Evolutionary conservation across 305 asterid genomes (phyloP).

Genomic region (Andrographis paniculata): DNA sequence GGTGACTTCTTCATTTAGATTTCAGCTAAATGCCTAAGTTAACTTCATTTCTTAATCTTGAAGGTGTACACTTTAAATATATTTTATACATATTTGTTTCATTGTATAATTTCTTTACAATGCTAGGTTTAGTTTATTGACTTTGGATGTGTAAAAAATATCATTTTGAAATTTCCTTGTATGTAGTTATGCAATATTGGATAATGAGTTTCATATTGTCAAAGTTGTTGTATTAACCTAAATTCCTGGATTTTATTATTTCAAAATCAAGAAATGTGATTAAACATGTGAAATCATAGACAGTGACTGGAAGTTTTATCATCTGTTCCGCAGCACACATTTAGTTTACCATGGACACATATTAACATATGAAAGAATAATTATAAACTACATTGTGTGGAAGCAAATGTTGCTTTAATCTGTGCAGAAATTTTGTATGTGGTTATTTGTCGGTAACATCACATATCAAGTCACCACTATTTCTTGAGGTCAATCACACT

Average conservation of each 20-base stretch:
- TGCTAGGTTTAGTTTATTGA: slow-evolving; percentile 12
- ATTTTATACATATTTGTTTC: too few relatives aligned
- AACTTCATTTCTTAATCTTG: too few relatives aligned
- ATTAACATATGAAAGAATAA: slow-evolving; percentile 1
- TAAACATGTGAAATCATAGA: slow-evolving; percentile 9
- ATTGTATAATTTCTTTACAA: slow-evolving; percentile 5
- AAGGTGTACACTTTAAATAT: too few relatives aligned
- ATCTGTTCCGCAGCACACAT: slow-evolving; percentile 4
- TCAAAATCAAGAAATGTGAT: background rate
- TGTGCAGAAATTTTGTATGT: too few relatives aligned
- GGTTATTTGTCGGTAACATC: too few relatives aligned
- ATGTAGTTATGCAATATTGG: slow-evolving; percentile 7
- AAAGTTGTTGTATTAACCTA: slow-evolving; percentile 7
- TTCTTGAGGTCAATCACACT: too few relatives aligned
- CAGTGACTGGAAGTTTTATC: slow-evolving; percentile 5
- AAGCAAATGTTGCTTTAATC: too few relatives aligned
- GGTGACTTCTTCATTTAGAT: background rate
- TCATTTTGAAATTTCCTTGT: slow-evolving; percentile 5
- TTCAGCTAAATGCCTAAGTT: background rate
- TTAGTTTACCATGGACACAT: slow-evolving; percentile 8
- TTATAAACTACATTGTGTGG: too few relatives aligned
- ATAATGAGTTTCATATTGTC: slow-evolving; percentile 12
- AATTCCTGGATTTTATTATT: background rate
- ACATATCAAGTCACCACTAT: too few relatives aligned
- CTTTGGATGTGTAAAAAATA: slow-evolving; percentile 9